Evolutionary conservation across 768 basidiomycete genomes (phyloP).

Genomic region (Amanita exitialis): DNA sequence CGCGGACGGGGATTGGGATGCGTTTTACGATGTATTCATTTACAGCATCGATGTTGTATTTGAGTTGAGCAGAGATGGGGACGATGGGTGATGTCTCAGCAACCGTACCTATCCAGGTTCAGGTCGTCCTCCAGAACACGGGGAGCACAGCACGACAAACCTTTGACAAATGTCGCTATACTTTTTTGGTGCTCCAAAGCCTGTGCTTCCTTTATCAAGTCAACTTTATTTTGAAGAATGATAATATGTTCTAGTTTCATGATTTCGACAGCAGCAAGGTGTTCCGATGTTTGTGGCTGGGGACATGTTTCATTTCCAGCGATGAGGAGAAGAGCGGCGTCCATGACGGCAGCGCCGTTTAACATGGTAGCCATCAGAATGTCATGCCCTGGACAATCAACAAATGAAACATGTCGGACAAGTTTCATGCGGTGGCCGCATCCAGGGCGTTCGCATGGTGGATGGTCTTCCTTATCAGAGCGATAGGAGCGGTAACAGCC

Average conservation of each 20-base stretch:
- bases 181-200: constrained; percentile 95
- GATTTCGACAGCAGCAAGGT: constrained; percentile 97
- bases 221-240: constrained; percentile 98
- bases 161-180: constrained; percentile 92
- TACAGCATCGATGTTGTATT: constrained; percentile 99
- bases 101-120: constrained; percentile 65
- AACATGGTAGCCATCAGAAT: constrained; percentile 99
- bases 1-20: constrained; percentile 89
- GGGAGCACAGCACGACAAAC: constrained; percentile 24
- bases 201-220: constrained; percentile 91
- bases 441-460: constrained; percentile 87
- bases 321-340: constrained; percentile 90
- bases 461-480: constrained; percentile 89
- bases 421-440: constrained; percentile 89
- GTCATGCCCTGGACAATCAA: constrained; percentile 96
- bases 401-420: constrained; percentile 95
- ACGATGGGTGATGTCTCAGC: constrained; percentile 97
- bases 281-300: constrained; percentile 97
- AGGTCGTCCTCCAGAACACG: not conserved
- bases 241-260: constrained; percentile 99
- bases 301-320: constrained; percentile 99
- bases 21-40: constrained; percentile 97
- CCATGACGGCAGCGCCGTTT: constrained; percentile 99
- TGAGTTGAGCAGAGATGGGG: constrained; percentile 96
- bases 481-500: constrained; percentile 92